Evolutionary conservation across 2,329 filamentous ascomycete genomes (phyloP).

Genomic region (Talaromyces amestolkiae): DNA sequence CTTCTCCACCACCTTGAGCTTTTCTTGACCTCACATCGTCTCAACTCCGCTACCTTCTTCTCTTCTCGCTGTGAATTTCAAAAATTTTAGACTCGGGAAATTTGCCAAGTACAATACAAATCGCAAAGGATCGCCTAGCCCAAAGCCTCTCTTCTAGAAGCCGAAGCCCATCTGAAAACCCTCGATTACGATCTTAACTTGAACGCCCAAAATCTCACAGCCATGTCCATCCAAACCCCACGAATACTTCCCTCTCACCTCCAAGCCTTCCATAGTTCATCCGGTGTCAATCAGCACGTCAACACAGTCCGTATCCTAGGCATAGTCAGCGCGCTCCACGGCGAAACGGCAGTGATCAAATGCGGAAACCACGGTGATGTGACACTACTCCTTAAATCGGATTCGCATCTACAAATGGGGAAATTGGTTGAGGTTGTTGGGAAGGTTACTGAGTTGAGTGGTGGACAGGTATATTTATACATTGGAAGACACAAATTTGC

Average conservation of each 20-base stretch:
- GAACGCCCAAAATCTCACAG: background rate
- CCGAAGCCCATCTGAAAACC: background rate
- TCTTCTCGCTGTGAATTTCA: background rate
- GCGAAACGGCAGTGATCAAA: conserved; percentile 76
- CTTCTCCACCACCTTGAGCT: background rate
- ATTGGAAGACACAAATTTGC: background rate
- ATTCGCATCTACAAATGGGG: conserved; percentile 45
- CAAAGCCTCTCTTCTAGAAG: background rate
- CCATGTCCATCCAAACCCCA: conserved; percentile 72
- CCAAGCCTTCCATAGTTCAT: conserved; percentile 64
- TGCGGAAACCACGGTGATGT: conserved; percentile 67
- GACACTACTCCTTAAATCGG: conserved; percentile 67
- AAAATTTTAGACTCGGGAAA: background rate
- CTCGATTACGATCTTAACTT: background rate
- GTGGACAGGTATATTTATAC: conserved; percentile 35
- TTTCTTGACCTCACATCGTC: background rate
- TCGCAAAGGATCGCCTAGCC: background rate
- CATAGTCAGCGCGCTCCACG: conserved; percentile 76
- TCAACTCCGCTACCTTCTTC: background rate
- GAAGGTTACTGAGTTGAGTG: conserved; percentile 44
- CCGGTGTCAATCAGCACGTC: conserved; percentile 33
- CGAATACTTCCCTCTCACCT: conserved; percentile 81
- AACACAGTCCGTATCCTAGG: conserved; percentile 80
- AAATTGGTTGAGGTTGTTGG: conserved; percentile 48
- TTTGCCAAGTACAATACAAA: background rate